phyloP scores from a whole-genome alignment of 192 early-diverging fungal genomes.

The Funneliformis geosporum region DNA sequence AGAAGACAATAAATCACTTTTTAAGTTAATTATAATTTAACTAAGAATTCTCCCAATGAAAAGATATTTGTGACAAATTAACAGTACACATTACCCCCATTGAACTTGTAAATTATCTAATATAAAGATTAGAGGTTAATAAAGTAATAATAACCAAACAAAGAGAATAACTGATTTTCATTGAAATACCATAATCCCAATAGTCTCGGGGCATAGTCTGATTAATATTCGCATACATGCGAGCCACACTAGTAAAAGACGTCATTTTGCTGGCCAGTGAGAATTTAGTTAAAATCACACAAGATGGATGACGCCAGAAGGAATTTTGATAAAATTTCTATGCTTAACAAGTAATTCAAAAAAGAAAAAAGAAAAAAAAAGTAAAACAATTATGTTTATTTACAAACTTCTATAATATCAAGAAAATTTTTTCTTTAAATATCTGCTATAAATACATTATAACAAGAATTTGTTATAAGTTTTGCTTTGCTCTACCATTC shows the following conservation, averaged over 20 bases:
- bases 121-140: too few relatives aligned
- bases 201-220: constrained; percentile 77
- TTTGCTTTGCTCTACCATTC: neutral
- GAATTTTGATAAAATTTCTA: neutral
- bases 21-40: neutral
- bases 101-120: constrained; percentile 79
- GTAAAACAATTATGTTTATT: neutral
- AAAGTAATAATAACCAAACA: neutral
- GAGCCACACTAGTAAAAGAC: constrained; percentile 64
- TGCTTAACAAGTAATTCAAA: neutral
- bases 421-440: neutral
- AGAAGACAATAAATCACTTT: constrained; percentile 7
- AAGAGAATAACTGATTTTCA: neutral
- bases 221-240: constrained; percentile 92
- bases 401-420: neutral
- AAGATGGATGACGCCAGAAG: neutral
- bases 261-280: constrained; percentile 27
- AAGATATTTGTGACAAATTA: neutral
- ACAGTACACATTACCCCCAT: constrained; percentile 77
- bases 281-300: neutral
- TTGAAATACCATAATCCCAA: constrained; percentile 82
- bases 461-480: too few relatives aligned
- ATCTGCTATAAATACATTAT: neutral
- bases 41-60: neutral
- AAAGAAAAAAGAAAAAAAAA: neutral